phyloP scores from a whole-genome alignment of 768 basidiomycete species.

The Neoboletus brunneissimus region DNA sequence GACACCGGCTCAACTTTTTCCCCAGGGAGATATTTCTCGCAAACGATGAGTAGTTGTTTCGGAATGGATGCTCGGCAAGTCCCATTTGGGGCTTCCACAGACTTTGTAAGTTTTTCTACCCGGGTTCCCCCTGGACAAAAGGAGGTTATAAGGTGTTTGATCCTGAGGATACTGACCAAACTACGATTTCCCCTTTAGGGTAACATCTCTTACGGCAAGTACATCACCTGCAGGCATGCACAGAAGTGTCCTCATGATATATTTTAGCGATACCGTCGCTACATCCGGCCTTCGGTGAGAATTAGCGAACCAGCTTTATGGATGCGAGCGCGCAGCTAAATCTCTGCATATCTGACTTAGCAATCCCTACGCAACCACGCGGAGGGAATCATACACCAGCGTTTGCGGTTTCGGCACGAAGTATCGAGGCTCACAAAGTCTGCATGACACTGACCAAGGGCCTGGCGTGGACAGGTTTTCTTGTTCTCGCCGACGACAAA shows the following conservation, averaged over 20 bases:
- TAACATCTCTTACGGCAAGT: constrained; percentile 66
- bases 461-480: constrained; percentile 60
- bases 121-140: not conserved
- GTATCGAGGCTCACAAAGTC: constrained; percentile 57
- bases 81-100: constrained; percentile 62
- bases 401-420: constrained; percentile 60
- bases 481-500: constrained; percentile 52
- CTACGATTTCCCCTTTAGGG: constrained; percentile 45
- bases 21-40: constrained; percentile 53
- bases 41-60: constrained; percentile 44
- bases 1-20: constrained; percentile 4
- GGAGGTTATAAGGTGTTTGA: not conserved
- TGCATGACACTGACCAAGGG: constrained; percentile 58
- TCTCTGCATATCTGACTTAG: constrained; percentile 35
- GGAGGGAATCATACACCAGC: constrained; percentile 77
- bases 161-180: constrained; percentile 6
- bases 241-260: constrained; percentile 14
- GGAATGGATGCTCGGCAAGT: constrained; percentile 37
- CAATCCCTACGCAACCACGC: constrained; percentile 66
- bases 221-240: constrained; percentile 11
- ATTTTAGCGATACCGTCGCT: constrained; percentile 55
- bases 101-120: constrained; percentile 56
- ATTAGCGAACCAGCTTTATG: not conserved
- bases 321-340: constrained; percentile 16
- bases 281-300: constrained; percentile 61